A percentile compares a stretch with the other conserved stretches of the same genome.
Evolutionary conservation across 2,329 filamentous ascomycete species (phyloP).

Genomic region (Plenodomus tracheiphilus): DNA sequence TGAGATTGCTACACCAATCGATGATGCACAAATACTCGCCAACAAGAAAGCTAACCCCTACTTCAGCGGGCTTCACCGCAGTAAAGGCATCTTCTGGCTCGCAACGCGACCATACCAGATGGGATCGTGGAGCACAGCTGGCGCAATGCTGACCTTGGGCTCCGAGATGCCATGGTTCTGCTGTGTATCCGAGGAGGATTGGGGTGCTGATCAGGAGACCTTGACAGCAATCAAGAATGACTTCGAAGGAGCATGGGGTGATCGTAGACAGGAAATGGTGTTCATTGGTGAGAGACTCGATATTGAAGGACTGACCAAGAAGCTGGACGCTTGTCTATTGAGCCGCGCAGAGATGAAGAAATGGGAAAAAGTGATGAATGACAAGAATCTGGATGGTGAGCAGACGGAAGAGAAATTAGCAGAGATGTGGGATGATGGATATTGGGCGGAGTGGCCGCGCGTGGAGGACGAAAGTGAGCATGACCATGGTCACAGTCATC

Average conservation of each 20-base stretch:
- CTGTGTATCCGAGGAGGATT: constrained; percentile 57
- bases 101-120: constrained; percentile 60
- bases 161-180: constrained; percentile 64
- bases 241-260: constrained; percentile 63
- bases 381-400: constrained; percentile 28
- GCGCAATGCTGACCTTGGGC: constrained; percentile 64
- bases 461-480: constrained; percentile 37
- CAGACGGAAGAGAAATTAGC: constrained; percentile 53
- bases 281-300: constrained; percentile 72
- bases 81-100: constrained; percentile 65
- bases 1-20: constrained; percentile 35
- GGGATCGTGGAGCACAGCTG: constrained; percentile 67
- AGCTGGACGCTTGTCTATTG: constrained; percentile 65
- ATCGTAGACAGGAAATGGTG: constrained; percentile 71
- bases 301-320: constrained; percentile 52
- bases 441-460: constrained; percentile 56
- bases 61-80: constrained; percentile 62
- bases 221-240: constrained; percentile 54
- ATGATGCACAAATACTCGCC: constrained; percentile 51
- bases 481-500: constrained; percentile 10
- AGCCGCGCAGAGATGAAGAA: constrained; percentile 58
- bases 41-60: constrained; percentile 60
- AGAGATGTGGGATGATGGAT: constrained; percentile 62
- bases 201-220: constrained; percentile 55
- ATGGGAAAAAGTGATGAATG: constrained; percentile 47